These are phyloP conservation scores for Cordia subcordata DNA, from an alignment of 257 asterid species.

Conservation along the genomic window DNA sequence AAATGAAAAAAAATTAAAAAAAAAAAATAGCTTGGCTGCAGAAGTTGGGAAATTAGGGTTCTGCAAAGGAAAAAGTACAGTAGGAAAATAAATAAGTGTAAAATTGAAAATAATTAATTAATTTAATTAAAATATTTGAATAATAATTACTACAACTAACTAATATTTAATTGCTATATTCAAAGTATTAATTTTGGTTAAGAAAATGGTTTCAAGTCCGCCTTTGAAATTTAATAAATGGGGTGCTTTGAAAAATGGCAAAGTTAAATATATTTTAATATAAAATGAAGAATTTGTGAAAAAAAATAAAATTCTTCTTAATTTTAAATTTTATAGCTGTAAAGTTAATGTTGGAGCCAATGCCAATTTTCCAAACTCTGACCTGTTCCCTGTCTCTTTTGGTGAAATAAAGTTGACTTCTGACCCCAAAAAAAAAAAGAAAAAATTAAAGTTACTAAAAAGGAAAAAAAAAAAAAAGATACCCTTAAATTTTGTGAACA, in stretches of 20 bases:
- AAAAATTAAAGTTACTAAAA: no score
- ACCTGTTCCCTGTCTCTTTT: conserved; percentile 68
- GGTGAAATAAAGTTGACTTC: conserved; percentile 59
- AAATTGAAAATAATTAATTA: conserved; percentile 28
- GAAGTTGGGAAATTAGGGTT: conserved; percentile 56
- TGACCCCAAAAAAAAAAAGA: no score
- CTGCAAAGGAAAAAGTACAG: conserved; percentile 20
- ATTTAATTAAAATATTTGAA: conserved; percentile 26
- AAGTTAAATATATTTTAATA: conserved; percentile 40
- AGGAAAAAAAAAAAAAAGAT: conserved; percentile 12
- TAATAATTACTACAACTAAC: conserved; percentile 31
- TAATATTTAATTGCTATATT: conserved; percentile 60
- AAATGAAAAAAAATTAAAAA: conserved; percentile 22
- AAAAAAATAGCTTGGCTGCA: conserved; percentile 21
- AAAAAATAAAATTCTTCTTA: conserved; percentile 20
- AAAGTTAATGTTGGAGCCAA: conserved; percentile 70
- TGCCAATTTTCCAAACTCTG: conserved; percentile 48
- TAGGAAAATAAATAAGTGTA: conserved; percentile 34
- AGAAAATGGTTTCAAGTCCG: conserved; percentile 82
- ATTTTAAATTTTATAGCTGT: conserved; percentile 50
- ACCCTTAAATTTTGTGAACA: conserved; percentile 28
- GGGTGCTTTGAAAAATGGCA: conserved; percentile 28
- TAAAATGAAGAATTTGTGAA: conserved; percentile 24
- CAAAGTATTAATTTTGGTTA: conserved; percentile 74
- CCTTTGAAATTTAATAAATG: conserved; percentile 65